These are phyloP conservation scores for Turritis glabra DNA, from an alignment of 345 rosid species.

Conservation along the genomic window DNA sequence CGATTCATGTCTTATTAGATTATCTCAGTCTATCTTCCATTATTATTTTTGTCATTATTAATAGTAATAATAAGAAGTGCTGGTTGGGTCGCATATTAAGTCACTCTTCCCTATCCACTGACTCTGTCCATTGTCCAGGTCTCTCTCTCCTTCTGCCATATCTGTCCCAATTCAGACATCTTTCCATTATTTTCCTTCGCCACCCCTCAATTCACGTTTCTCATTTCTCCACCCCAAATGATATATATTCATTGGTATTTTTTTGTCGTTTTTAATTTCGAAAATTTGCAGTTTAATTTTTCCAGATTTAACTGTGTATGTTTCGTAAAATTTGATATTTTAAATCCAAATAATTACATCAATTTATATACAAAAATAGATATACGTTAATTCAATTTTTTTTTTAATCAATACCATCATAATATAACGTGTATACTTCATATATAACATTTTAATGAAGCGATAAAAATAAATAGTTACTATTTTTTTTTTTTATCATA, in stretches of 20 bases:
- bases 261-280: neutral
- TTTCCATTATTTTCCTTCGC: neutral
- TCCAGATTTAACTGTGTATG: too few species aligned
- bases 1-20: neutral
- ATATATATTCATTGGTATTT: neutral
- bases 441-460: too few species aligned
- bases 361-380: too few species aligned
- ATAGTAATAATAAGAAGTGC: neutral
- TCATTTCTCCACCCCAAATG: slow-evolving; percentile 12
- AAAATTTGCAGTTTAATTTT: too few species aligned
- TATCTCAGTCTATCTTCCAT: neutral
- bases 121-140: slow-evolving; percentile 1
- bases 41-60: neutral
- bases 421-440: too few species aligned
- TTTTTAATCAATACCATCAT: too few species aligned
- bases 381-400: too few species aligned
- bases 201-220: slow-evolving; percentile 33
- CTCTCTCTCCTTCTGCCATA: slow-evolving; percentile 31
- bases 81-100: slow-evolving; percentile 23
- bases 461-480: too few species aligned
- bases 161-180: slow-evolving; percentile 28
- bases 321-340: too few species aligned
- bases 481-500: too few species aligned
- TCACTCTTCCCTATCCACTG: slow-evolving; percentile 34
- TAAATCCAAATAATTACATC: too few species aligned